Evolutionary conservation across 805 yeast genomes (phyloP).

Genomic region (Yarrowia porcina): DNA sequence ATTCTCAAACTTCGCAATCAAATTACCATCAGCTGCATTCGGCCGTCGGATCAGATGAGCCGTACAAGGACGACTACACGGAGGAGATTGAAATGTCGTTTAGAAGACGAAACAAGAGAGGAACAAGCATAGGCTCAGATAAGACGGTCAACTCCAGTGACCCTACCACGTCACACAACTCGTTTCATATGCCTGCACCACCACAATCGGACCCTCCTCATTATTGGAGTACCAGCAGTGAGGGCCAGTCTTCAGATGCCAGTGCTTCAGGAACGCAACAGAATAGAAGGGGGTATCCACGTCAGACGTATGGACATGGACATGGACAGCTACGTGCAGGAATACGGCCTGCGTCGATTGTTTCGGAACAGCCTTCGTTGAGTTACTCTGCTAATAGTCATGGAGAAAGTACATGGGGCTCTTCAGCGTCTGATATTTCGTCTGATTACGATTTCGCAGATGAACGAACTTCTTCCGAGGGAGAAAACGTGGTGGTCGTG

Average conservation of each 20-base stretch:
- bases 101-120: conserved; percentile 4
- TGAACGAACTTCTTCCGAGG: conserved; percentile 11
- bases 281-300: not conserved
- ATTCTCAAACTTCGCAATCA: not conserved
- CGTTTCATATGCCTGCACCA: conserved; percentile 8
- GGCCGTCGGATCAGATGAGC: conserved; percentile 6
- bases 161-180: not conserved
- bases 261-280: not conserved
- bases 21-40: not conserved
- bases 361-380: conserved; percentile 12
- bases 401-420: conserved; percentile 21
- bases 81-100: conserved; percentile 22
- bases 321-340: not conserved
- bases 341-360: not conserved
- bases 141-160: conserved; percentile 13
- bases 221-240: not conserved
- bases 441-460: conserved; percentile 18
- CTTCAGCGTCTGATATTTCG: conserved; percentile 18
- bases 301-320: not conserved
- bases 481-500: conserved; percentile 16
- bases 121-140: conserved; percentile 20
- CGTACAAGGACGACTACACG: conserved; percentile 6
- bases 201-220: not conserved
- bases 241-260: not conserved
- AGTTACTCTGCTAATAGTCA: conserved; percentile 18